Evolutionary conservation across 257 asterid genomes (phyloP), one percentile per base, ranked within the genome.

Genomic region (Nyctanthes arbortristis): DNA sequence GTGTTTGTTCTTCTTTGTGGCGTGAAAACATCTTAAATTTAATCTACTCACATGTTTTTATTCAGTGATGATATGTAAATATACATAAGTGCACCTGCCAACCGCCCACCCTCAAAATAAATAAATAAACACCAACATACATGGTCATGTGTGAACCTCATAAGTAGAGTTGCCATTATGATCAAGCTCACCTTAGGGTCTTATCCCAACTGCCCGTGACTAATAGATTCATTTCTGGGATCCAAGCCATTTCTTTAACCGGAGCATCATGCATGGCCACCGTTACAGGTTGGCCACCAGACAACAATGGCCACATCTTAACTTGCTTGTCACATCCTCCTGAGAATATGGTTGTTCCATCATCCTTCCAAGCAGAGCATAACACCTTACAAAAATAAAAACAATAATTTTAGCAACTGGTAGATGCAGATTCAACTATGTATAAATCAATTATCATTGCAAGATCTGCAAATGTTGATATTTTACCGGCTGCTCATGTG

Each of bases 241-340:
- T 77, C 99, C 99, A 91, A 73, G 97, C 93, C 76, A 94, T 84
- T 37, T 94, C 95, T 80, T 76, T 89, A 75, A 94, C 78, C n/a
- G 99, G 96, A 81, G 91, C 87, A 80, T 94, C 97, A 61, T 94
- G 99, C 91, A 89, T 83, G 77, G 88, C 96, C 68, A 91, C 97
- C 47, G 96, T 93, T 25, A 91, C 87, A 1, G 97, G 84, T 72
- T 82, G 93, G 61, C 86, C 92, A 39, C 95, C 95, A 68, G 94
- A 79, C 67, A 77, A 77, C 67, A 94, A 74, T 27, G 93, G 96
- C 99, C 99, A 94, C 99, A 94, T 94, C 75, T 91, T 94, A 61
- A 87, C 97, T 82, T 89, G 97, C 76, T 94, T 94, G 83, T 94
- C 99, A 80, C 99, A 94, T 72, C 99, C 96, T 66, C 99, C 99